Base-by-base conservation (phyloP, 2,329 filamentous ascomycete genomes). In the Colletotrichum eleusines region DNA sequence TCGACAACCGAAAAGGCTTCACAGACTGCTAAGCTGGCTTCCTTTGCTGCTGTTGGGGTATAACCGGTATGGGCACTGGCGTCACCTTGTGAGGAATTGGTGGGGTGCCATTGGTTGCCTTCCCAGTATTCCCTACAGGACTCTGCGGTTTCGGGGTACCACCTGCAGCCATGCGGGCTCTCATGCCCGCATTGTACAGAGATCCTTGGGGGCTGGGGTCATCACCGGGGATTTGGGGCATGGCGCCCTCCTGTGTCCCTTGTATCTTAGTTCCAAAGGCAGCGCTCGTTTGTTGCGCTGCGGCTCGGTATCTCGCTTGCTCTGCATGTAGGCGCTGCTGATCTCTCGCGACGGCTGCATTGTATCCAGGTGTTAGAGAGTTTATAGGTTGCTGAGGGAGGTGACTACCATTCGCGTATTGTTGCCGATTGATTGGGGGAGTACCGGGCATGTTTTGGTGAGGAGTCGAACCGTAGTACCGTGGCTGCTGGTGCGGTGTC, bases 261-360 rank as follows among this genome's bases (percentile, higher is more conserved):
- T 88, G 16, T 75, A 82, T 79, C 75, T 82, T 84, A 57, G 83
- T 80, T 26, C 79, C 79, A 66, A 83, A 82, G 68, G 81, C 80
- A 69, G 78, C 77, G 28, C 80, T 80, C 35, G 82, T 79, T 72
- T 84, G 82, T 61, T 84, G 83, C 0, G 84, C 83, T 20, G 83
- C 83, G 18, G 83, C 81, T 33, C 84, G 78, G 3, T 84, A 85
- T 65, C 85, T 84, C 9, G 85, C 84, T 76, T 87, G 85, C 63
- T 87, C 76, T 86, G 78, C 57, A 86, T 63, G 58, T 28, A 71
- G 82, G 64, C 84, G 83, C 74, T 68, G 57, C 23, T 67, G 69
- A n/a, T 71, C 69, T 46, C 65, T 61, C 23, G 60, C 60, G 26
- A 63, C 65, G 40, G 64, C 65, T 40, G 66, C 54, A 18, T 71